Conservation (phyloP, 2,329 filamentous ascomycete genomes). For the Atkinsonella texensis region DNA sequence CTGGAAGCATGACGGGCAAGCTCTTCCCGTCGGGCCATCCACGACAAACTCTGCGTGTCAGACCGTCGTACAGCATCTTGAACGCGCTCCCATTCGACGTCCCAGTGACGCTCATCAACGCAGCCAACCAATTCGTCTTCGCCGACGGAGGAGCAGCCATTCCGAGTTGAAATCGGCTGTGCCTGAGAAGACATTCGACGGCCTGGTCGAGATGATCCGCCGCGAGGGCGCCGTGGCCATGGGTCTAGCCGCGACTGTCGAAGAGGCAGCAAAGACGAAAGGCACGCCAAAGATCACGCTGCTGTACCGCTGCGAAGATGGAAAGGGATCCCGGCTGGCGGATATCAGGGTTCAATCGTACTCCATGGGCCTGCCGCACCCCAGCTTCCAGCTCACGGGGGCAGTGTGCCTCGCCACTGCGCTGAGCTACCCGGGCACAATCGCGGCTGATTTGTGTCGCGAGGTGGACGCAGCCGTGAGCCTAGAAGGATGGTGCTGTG, state of each 20-base stretch:
- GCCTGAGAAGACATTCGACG: slow-evolving; percentile 2
- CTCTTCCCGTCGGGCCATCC: slow-evolving; percentile 45
- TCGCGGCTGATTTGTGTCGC: slow-evolving; percentile 14
- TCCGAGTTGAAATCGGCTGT: not conserved
- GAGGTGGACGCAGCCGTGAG: too few species aligned
- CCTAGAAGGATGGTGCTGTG: not conserved
- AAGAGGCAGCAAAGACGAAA: slow-evolving; percentile 17
- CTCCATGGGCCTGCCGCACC: slow-evolving; percentile 38
- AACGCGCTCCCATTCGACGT: slow-evolving; percentile 16
- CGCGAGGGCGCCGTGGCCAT: slow-evolving; percentile 42
- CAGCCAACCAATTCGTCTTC: slow-evolving; percentile 33
- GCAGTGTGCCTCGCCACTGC: slow-evolving; percentile 35
- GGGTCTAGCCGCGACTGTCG: slow-evolving; percentile 34
- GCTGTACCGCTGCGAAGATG: slow-evolving; percentile 2
- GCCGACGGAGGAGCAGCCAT: slow-evolving; percentile 26
- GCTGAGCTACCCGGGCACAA: slow-evolving; percentile 28
- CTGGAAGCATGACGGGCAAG: slow-evolving; percentile 46
- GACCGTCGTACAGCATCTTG: not conserved
- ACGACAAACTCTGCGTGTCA: slow-evolving; percentile 22
- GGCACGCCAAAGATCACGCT: not conserved
- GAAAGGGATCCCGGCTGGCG: slow-evolving; percentile 19
- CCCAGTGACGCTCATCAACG: slow-evolving; percentile 21
- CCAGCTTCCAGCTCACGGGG: slow-evolving; percentile 39
- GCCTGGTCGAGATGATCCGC: slow-evolving; percentile 38
- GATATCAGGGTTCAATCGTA: slow-evolving; percentile 34